These are phyloP conservation scores for Metarhizium sp. DNA, from an alignment of 2,329 filamentous ascomycete species.

Conservation along the genomic window DNA sequence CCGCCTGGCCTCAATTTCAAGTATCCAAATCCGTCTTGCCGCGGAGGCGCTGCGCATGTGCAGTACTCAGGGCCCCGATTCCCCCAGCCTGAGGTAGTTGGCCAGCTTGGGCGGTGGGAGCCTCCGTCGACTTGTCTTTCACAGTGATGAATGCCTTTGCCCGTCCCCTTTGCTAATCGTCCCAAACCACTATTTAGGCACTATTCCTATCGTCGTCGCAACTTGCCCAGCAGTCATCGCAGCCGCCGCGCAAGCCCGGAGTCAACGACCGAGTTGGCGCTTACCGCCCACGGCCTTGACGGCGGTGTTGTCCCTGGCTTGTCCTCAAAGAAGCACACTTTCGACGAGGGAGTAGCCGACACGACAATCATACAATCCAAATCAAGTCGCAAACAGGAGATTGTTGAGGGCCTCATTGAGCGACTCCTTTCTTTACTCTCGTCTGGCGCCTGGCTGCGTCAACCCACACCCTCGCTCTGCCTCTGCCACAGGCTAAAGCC, in stretches of 20 bases:
- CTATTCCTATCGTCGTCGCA: neutral
- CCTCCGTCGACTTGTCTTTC: neutral
- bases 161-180: slow-evolving; percentile 1
- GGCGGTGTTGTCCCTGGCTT: slow-evolving; percentile 17
- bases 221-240: slow-evolving; percentile 12
- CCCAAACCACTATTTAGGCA: neutral
- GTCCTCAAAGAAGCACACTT: slow-evolving; percentile 8
- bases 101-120: neutral
- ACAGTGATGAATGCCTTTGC: neutral
- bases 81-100: slow-evolving; percentile 1
- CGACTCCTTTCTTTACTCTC: slow-evolving; percentile 9
- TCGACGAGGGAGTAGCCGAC: slow-evolving; percentile 10
- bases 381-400: neutral
- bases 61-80: neutral
- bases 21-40: slow-evolving; percentile 12
- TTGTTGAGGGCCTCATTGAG: neutral
- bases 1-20: slow-evolving; percentile 16
- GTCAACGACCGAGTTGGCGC: slow-evolving; percentile 20
- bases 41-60: slow-evolving; percentile 9
- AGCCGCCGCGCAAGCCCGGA: slow-evolving; percentile 22
- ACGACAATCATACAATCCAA: slow-evolving; percentile 7
- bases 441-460: slow-evolving; percentile 12
- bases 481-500: slow-evolving; percentile 7
- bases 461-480: slow-evolving; percentile 8
- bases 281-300: slow-evolving; percentile 23